A percentile compares a stretch with the other conserved stretches of the same genome.
Conservation (phyloP, 768 basidiomycete genomes). For the Tephrocybe sp. region DNA sequence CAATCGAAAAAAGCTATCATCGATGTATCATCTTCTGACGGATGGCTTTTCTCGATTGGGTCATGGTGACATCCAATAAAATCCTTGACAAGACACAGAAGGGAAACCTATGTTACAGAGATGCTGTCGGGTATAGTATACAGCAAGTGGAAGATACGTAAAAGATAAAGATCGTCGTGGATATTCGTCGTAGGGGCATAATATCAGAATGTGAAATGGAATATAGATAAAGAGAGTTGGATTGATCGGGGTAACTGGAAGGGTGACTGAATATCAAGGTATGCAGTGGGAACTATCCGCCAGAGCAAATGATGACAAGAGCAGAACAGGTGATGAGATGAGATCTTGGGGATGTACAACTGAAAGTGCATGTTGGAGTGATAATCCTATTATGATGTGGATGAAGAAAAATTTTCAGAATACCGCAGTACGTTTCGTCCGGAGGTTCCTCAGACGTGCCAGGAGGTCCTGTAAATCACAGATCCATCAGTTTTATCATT, state of each 20-base stretch:
- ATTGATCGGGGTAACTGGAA: too few species aligned
- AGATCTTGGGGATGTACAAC: background rate
- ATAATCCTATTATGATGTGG: background rate
- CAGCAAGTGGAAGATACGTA: background rate
- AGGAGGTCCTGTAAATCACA: slow-evolving; percentile 47
- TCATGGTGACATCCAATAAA: too few species aligned
- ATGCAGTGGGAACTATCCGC: background rate
- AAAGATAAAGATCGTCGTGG: slow-evolving; percentile 3
- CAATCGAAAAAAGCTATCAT: too few species aligned
- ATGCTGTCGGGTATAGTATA: background rate
- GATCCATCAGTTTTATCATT: slow-evolving; percentile 15
- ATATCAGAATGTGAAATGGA: background rate
- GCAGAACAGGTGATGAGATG: background rate
- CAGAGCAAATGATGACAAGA: slow-evolving; percentile 6
- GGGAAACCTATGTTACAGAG: slow-evolving; percentile 4
- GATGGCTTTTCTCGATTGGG: too few species aligned
- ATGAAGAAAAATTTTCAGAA: slow-evolving; percentile 14
- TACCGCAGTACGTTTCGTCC: slow-evolving; percentile 44
- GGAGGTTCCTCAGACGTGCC: slow-evolving; percentile 53
- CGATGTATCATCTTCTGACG: too few species aligned
- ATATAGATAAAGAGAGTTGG: background rate
- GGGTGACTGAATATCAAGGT: background rate
- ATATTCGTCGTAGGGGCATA: background rate
- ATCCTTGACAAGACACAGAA: background rate
- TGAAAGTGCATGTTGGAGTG: background rate